Conservation (phyloP, 257 asterid genomes). For the Lavandula angustifolia region DNA sequence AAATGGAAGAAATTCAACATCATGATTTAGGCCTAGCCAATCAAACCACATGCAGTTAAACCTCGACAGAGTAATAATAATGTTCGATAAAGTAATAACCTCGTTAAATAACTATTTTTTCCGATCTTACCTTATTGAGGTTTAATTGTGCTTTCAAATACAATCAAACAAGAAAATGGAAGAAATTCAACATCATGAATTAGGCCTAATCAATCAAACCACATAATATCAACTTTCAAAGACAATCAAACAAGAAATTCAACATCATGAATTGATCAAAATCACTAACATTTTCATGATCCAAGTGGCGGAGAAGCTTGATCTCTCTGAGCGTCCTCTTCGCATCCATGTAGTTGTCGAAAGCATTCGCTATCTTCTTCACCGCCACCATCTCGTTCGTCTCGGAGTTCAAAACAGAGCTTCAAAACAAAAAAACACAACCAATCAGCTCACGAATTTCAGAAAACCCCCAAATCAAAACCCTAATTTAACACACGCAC, state of each 20-base stretch:
- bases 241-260: too few species aligned
- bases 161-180: too few species aligned
- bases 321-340: conserved; percentile 94
- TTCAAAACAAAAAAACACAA: conserved; percentile 31
- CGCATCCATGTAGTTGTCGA: conserved; percentile 90
- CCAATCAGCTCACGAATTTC: background rate
- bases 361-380: conserved; percentile 93
- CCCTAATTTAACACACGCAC: too few species aligned
- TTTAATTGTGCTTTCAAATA: too few species aligned
- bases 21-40: too few species aligned
- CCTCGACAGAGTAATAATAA: too few species aligned
- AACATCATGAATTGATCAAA: too few species aligned
- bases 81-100: too few species aligned
- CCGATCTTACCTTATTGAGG: too few species aligned
- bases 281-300: conserved; percentile 91
- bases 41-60: too few species aligned
- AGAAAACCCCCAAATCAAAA: background rate
- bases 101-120: too few species aligned
- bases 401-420: conserved; percentile 83
- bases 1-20: too few species aligned
- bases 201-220: background rate
- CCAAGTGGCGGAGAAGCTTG: conserved; percentile 93
- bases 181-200: background rate
- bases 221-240: background rate
- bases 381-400: conserved; percentile 96